These are phyloP conservation scores for Leccinum variabile DNA, from an alignment of 1,284 basidiomycete genomes.

Conservation along the genomic window DNA sequence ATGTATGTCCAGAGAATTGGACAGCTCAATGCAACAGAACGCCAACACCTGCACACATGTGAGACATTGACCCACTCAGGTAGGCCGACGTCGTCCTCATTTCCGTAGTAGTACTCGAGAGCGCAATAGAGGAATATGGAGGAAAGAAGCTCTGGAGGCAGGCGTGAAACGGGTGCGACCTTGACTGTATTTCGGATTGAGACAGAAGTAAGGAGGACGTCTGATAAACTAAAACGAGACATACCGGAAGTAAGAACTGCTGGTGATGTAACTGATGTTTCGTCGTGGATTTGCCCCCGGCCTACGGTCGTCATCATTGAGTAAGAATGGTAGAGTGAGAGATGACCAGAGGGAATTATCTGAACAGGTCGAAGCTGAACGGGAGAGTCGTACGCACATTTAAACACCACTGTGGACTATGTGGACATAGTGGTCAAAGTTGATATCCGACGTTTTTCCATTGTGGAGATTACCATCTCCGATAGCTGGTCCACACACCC, in stretches of 20 bases:
- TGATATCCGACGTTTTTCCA: too few relatives aligned
- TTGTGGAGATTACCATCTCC: too few relatives aligned
- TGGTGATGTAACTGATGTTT: too few relatives aligned
- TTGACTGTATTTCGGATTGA: background rate
- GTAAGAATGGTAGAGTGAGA: background rate
- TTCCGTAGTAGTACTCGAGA: background rate
- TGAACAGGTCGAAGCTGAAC: background rate
- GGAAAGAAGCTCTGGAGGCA: conserved; percentile 1
- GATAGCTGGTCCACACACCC: too few relatives aligned
- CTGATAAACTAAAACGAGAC: too few relatives aligned
- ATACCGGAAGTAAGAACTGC: background rate
- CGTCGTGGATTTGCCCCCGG: background rate
- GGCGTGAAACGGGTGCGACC: background rate
- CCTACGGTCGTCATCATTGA: background rate
- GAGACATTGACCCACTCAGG: conserved; percentile 1
- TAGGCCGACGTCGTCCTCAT: background rate
- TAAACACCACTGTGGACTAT: background rate
- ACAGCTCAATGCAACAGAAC: conserved; percentile 1
- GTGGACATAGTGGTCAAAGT: background rate
- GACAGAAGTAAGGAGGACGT: too few relatives aligned
- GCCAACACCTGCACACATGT: conserved; percentile 2
- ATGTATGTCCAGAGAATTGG: conserved; percentile 3
- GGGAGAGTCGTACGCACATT: background rate
- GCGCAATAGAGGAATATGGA: conserved; percentile 5
- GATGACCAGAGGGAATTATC: background rate